Conservation (phyloP, 306 rosid species). For the Cyclanthera cordifolia region DNA sequence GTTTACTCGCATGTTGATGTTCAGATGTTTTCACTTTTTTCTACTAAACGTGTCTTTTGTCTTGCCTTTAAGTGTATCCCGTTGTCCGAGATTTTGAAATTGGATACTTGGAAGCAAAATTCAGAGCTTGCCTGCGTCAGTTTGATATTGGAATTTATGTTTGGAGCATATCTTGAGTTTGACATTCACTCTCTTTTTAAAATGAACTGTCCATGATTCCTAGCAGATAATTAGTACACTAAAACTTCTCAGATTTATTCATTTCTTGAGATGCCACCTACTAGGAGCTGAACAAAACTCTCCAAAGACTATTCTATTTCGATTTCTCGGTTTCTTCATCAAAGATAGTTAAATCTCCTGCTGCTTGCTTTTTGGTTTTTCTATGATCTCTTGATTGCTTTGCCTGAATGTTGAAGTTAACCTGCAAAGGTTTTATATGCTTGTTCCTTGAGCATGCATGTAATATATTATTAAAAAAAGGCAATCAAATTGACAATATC, state of each 20-base stretch:
- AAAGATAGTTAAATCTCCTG: neutral
- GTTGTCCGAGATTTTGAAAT: neutral
- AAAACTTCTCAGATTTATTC: conserved; percentile 1
- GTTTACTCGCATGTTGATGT: neutral
- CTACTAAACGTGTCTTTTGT: neutral
- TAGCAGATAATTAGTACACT: neutral
- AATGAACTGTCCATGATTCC: neutral
- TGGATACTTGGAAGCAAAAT: neutral
- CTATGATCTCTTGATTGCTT: neutral
- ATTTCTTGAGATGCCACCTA: conserved; percentile 4
- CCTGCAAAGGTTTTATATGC: neutral
- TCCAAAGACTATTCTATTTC: neutral
- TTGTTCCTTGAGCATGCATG: neutral
- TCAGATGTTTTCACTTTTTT: neutral
- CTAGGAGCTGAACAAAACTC: neutral
- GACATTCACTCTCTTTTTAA: neutral
- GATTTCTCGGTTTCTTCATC: neutral
- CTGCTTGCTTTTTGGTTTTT: conserved; percentile 4
- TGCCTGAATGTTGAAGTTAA: neutral
- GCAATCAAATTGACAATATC: neutral
- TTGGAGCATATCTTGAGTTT: neutral
- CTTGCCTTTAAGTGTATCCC: neutral
- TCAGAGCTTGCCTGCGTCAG: neutral
- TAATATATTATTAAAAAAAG: neutral
- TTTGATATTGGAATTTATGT: neutral